Base-by-base conservation (phyloP, 176 grass and related monocot genomes). In the Avena sativa region DNA sequence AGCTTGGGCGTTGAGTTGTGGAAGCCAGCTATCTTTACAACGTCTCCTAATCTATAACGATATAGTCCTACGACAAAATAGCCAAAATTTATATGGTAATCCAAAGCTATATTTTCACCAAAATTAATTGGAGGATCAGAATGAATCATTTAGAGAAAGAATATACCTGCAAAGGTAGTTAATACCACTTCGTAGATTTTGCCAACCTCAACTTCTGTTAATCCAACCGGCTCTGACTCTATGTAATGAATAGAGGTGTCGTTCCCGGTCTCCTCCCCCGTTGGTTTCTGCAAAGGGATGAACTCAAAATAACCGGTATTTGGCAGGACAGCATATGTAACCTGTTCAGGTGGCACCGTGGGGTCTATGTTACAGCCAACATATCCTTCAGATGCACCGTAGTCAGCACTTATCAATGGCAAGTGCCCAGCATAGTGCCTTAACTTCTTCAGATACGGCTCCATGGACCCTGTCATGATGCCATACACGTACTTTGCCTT, bases 391-490 rank as follows among this genome's bases (percentile, higher is more conserved):
- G 97, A 99, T 19, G 94, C 76, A 17, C 97, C 97, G 0, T 99
- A 99, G 78, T 99, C 94, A 2, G 92, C 89, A 74, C 97, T 94
- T 79, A 98, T 91, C 57, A 96, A 83, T 28, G 92, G 92, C 32
- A 98, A 92, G 73, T 88, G 38, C 9, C 90, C 97, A 28, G 94
- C 92, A 78, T 96, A 96, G 80, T 96, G 97, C 30, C 97, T 87
- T 40, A 96, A 36, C 25, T 93, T 98, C 78, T 96, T 96, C 51
- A 94, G 76, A 76, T 98, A 99, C 16, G 97, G 97, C 87, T 99
- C 97, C 97, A 98, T 98, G 12, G 97, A 96, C 49, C 97, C 97
- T 21, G 97, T 96, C 97, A 96, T 96, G 25, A 96, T 96, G 9
- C 94, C 94, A 68, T 75, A 94, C 11, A 90, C 87, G 17, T 96